These are phyloP conservation scores for Trichodelitschia bisporula DNA, from an alignment of 495 filamentous ascomycete species.

Conservation along the genomic window DNA sequence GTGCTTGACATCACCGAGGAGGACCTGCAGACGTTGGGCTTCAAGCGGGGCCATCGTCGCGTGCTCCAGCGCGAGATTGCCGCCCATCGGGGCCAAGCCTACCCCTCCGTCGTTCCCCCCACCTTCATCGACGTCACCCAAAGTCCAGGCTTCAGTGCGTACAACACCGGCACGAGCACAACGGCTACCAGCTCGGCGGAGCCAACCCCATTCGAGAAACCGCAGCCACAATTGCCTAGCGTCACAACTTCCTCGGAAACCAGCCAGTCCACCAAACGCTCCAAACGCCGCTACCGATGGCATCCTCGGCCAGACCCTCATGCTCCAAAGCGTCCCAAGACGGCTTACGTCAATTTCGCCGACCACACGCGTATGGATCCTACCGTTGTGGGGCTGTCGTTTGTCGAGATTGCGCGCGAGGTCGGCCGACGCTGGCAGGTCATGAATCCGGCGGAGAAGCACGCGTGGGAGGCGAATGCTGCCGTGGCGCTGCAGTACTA, in stretches of 20 bases:
- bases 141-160: no score
- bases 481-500: constrained; percentile 8
- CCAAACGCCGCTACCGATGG: constrained; percentile 11
- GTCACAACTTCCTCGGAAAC: neutral
- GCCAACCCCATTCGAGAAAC: no score
- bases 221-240: no score
- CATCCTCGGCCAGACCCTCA: constrained; percentile 10
- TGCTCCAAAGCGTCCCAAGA: constrained; percentile 13
- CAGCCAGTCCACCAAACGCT: constrained; percentile 1
- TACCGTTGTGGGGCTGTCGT: constrained; percentile 6
- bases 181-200: neutral
- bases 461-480: constrained; percentile 9
- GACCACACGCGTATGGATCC: constrained; percentile 11
- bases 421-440: constrained; percentile 10
- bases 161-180: neutral
- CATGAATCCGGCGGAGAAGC: constrained; percentile 7
- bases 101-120: neutral
- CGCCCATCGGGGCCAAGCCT: neutral
- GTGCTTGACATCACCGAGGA: neutral
- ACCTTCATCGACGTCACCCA: no score
- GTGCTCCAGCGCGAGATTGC: neutral
- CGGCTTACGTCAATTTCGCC: constrained; percentile 13
- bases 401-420: constrained; percentile 11
- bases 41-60: neutral
- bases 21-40: neutral